Evolutionary conservation across 2,329 filamentous ascomycete species (phyloP).

Genomic region (Trichoderma harzianum): DNA sequence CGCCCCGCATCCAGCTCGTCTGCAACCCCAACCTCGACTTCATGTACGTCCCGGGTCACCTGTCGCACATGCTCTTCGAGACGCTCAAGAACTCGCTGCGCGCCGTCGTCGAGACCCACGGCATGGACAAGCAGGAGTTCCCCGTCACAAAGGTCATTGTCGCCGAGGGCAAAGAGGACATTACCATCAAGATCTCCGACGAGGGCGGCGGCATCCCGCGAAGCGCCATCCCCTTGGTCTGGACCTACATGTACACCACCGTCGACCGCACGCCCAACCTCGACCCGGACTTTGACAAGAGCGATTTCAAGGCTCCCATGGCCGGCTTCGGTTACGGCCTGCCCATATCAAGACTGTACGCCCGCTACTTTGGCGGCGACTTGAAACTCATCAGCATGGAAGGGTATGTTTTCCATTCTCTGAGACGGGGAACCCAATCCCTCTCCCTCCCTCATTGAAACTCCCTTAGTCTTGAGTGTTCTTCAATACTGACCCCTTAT

Average conservation of each 20-base stretch:
- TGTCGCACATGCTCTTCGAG: slow-evolving; percentile 99
- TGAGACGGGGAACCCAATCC: no score
- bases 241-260: slow-evolving; percentile 99
- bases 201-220: slow-evolving; percentile 94
- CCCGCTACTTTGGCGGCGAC: slow-evolving; percentile 95
- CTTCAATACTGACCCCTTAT: not conserved
- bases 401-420: slow-evolving; percentile 72
- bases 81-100: slow-evolving; percentile 97
- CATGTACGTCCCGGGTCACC: slow-evolving; percentile 98
- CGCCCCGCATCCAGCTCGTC: slow-evolving; percentile 92
- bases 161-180: slow-evolving; percentile 95
- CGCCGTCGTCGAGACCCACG: slow-evolving; percentile 92
- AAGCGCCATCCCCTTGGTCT: slow-evolving; percentile 92
- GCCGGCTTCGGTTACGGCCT: slow-evolving; percentile 97
- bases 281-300: slow-evolving; percentile 97
- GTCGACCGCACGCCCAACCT: slow-evolving; percentile 93
- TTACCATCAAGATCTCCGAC: slow-evolving; percentile 97
- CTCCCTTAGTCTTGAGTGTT: no score
- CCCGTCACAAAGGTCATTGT: slow-evolving; percentile 97
- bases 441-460: not conserved
- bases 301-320: slow-evolving; percentile 99
- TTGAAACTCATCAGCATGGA: slow-evolving; percentile 99
- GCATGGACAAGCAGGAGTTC: slow-evolving; percentile 92
- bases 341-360: slow-evolving; percentile 90
- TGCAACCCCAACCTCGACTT: slow-evolving; percentile 94